Percentiles rank a stretch among this genome's conserved stretches.
phyloP scores from a whole-genome alignment of 495 filamentous ascomycete genomes.

The Aspergillus bridgeri region DNA sequence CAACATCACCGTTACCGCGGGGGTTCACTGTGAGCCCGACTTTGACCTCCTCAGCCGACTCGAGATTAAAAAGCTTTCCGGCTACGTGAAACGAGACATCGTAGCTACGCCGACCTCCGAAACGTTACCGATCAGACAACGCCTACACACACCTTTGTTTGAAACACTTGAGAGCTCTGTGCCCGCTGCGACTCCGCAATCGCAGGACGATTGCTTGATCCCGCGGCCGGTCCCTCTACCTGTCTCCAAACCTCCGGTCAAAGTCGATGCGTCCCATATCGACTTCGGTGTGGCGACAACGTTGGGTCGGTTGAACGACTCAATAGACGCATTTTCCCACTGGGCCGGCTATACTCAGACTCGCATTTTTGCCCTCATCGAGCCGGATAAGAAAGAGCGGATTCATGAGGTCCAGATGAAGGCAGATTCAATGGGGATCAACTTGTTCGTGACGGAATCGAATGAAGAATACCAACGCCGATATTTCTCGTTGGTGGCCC shows the following conservation, averaged over 20 bases:
- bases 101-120: conserved; percentile 28
- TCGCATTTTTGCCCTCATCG: conserved; percentile 53
- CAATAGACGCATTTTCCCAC: conserved; percentile 53
- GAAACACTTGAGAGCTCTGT: conserved; percentile 8
- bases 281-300: conserved; percentile 62
- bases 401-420: conserved; percentile 31
- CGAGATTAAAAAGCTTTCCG: conserved; percentile 28
- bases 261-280: conserved; percentile 49
- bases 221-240: conserved; percentile 31
- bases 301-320: conserved; percentile 52
- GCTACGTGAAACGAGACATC: conserved; percentile 45
- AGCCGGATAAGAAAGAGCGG: conserved; percentile 45
- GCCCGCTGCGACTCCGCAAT: conserved; percentile 6
- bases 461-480: conserved; percentile 49
- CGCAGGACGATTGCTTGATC: conserved; percentile 35
- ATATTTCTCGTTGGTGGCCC: conserved; percentile 57
- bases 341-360: conserved; percentile 58
- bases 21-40: conserved; percentile 35
- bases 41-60: conserved; percentile 27
- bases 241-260: conserved; percentile 29
- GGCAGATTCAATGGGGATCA: conserved; percentile 44
- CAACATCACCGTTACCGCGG: conserved; percentile 37
- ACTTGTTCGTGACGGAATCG: conserved; percentile 49
- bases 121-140: conserved; percentile 30
- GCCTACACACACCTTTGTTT: conserved; percentile 33